Evolutionary conservation across 192 early-diverging fungal species (phyloP), one percentile per base, ranked within the genome.

Genomic region (Coemansia sp.): DNA sequence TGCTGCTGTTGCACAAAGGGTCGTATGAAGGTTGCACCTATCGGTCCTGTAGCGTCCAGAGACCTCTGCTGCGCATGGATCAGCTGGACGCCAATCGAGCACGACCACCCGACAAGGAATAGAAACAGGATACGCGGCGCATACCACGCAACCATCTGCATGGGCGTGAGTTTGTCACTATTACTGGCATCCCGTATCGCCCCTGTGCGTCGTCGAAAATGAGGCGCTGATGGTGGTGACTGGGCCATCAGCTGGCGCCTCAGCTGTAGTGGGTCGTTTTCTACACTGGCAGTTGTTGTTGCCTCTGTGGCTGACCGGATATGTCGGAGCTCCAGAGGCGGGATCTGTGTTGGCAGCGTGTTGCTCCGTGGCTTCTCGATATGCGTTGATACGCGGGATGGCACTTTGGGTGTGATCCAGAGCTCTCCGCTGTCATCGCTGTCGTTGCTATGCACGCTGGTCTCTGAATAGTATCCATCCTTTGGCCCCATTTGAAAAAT

Each of bases 31-130:
- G 27, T 37, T 1, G 48, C 17, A 7, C 34, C 13, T 7, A 3
- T 28, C 6, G 31, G n/a, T n/a, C n/a, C n/a, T n/a, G n/a, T 4
- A 6, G 36, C 50, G 13, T 36, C 63, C 23, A 59, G 28, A 7
- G 59, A 56, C n/a, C 40, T 34, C 44, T 72, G 58, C 60, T 70
- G 67, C 10, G 76, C 71, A 34, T 79, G 76, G 57, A 79, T 74
- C 19, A 79, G 66, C 57, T 73, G 76, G 13, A 79, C 67, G 45
- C 71, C 67, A 3, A 69, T 64, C 0, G 76, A 69, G 55, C 76
- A 79, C 44, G 64, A 48, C 76, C 76, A 79, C 11, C 76, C 76
- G 20, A 79, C 54, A 13, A 69, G 36, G 50, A 79, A 79, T 45
- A 79, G 53, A 23, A 79, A 36, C 40, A 74, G 54, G 0, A 79